These are phyloP conservation scores for Fragilariopsis cylindrus DNA, from an alignment of 108 stramenopile species.

Conservation along the genomic window DNA sequence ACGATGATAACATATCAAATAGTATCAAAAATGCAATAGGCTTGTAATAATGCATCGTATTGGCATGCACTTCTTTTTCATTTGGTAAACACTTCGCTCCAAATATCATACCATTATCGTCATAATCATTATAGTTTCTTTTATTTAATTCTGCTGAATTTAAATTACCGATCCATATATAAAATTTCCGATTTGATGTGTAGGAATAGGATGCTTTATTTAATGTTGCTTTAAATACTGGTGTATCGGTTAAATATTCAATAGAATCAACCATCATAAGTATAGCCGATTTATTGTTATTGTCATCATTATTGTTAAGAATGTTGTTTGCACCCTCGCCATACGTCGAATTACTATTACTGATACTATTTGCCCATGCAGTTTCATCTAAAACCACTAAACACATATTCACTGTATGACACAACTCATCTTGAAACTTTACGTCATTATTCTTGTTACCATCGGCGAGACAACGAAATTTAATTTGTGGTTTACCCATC, in stretches of 20 bases:
- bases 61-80: not conserved
- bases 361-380: not conserved
- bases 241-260: not conserved
- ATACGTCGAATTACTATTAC: not conserved
- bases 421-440: not conserved
- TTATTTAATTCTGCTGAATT: not conserved
- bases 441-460: not conserved
- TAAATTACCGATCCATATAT: conserved; percentile 10
- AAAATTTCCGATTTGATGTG: not conserved
- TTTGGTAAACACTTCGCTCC: not conserved
- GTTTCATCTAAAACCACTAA: not conserved
- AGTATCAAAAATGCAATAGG: conserved; percentile 11
- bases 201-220: conserved; percentile 10
- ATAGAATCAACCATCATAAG: conserved; percentile 9
- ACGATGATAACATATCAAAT: not conserved
- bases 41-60: conserved; percentile 12
- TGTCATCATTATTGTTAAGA: not conserved
- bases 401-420: conserved; percentile 8
- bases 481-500: not conserved
- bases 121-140: conserved; percentile 3
- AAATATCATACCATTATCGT: not conserved
- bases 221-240: not conserved
- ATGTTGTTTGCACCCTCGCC: not conserved
- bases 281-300: not conserved
- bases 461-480: conserved; percentile 2